A percentile compares a stretch with the other conserved stretches of the same genome.
These are phyloP conservation scores for Dendrobium officinale DNA, from an alignment of 106 monocot genomes.

Conservation along the genomic window DNA sequence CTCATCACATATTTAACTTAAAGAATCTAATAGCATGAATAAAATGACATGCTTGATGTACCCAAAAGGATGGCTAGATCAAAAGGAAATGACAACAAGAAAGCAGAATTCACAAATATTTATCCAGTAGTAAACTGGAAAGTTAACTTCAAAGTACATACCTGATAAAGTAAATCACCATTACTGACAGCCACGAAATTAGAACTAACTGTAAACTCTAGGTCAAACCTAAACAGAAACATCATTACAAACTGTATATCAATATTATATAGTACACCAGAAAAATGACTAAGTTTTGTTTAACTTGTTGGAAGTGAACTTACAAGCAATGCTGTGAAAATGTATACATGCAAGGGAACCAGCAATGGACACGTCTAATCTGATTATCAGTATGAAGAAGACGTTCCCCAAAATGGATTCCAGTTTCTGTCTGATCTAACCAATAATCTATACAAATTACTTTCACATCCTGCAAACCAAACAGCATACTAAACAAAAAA, in stretches of 20 bases:
- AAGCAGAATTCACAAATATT: neutral
- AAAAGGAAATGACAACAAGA: neutral
- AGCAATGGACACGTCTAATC: conserved; percentile 74
- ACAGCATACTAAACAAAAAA: conserved; percentile 15
- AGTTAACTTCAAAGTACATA: conserved; percentile 14
- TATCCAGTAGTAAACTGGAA: neutral
- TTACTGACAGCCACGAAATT: conserved; percentile 90
- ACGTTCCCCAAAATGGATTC: conserved; percentile 60
- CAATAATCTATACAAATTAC: conserved; percentile 66
- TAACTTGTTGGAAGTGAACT: neutral
- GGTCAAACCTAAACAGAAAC: conserved; percentile 61
- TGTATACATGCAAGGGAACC: conserved; percentile 89
- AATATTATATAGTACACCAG: neutral
- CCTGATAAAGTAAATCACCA: conserved; percentile 90
- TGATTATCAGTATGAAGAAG: conserved; percentile 71
- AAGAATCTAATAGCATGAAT: neutral
- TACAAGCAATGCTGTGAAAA: conserved; percentile 66
- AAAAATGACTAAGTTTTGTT: neutral
- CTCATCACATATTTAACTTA: neutral
- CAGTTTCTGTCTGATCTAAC: conserved; percentile 52
- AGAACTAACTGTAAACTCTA: conserved; percentile 79
- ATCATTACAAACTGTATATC: conserved; percentile 9
- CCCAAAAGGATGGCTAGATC: neutral
- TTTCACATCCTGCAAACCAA: conserved; percentile 55
- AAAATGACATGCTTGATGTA: neutral